Percentiles rank a stretch among this genome's conserved stretches.
Conservation (phyloP, 225 moss, liverwort and hornwort genomes). For the Bryum argenteum region DNA sequence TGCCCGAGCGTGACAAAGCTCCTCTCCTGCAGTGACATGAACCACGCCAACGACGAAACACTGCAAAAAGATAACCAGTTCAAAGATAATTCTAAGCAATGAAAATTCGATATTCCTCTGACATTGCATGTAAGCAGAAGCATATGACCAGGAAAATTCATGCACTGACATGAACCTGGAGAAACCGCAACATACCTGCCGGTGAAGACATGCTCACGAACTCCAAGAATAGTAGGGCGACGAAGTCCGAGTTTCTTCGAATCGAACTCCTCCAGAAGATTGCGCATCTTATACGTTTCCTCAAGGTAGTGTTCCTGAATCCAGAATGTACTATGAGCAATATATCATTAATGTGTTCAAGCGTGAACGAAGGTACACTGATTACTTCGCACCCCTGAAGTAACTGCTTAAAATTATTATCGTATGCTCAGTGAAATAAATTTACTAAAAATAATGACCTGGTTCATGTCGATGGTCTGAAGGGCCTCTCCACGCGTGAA, state of each 20-base stretch:
- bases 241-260: slow-evolving; percentile 47
- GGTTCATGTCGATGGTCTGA: slow-evolving; percentile 75
- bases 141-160: background rate
- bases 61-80: slow-evolving; percentile 44
- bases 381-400: background rate
- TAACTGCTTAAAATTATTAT: background rate
- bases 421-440: background rate
- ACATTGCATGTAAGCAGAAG: background rate
- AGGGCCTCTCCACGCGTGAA: slow-evolving; percentile 74
- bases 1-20: slow-evolving; percentile 76
- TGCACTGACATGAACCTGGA: background rate
- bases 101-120: background rate
- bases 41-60: slow-evolving; percentile 81
- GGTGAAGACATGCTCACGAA: slow-evolving; percentile 76
- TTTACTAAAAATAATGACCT: slow-evolving; percentile 40
- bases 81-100: slow-evolving; percentile 8
- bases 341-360: background rate
- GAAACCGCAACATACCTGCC: slow-evolving; percentile 53
- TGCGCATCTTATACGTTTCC: slow-evolving; percentile 69
- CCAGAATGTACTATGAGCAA: background rate
- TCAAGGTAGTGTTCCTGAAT: slow-evolving; percentile 68
- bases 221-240: slow-evolving; percentile 62
- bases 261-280: slow-evolving; percentile 71
- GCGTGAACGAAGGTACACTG: too few species aligned
- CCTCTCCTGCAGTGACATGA: slow-evolving; percentile 73